These are phyloP conservation scores for Cucurbita argyrosperma DNA, from an alignment of 306 rosid species.

Conservation along the genomic window DNA sequence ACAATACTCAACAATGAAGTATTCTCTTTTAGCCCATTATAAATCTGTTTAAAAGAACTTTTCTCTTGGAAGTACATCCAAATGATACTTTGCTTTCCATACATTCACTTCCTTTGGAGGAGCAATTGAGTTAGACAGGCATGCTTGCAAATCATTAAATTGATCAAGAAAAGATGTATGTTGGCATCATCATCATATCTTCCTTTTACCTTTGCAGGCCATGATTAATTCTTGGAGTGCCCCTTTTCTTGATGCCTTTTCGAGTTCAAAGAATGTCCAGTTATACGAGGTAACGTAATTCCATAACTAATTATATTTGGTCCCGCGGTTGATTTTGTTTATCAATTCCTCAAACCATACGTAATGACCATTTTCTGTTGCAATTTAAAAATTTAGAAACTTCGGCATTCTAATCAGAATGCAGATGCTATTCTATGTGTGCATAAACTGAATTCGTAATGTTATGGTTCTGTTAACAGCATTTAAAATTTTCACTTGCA, in stretches of 20 bases:
- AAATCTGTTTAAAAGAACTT: background rate
- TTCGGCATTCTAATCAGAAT: background rate
- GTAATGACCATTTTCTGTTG: background rate
- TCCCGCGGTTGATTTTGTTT: background rate
- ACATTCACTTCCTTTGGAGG: background rate
- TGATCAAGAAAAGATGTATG: background rate
- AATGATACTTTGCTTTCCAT: background rate
- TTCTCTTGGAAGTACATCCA: background rate
- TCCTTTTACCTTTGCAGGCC: slow-evolving; percentile 31
- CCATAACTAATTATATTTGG: background rate
- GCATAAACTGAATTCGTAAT: background rate
- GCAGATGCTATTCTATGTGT: background rate
- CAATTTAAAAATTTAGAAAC: background rate
- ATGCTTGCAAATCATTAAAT: background rate
- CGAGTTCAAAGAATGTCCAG: slow-evolving; percentile 34
- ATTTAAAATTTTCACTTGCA: background rate
- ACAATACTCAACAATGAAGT: background rate
- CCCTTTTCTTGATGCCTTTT: slow-evolving; percentile 43
- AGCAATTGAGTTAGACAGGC: background rate
- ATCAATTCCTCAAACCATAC: background rate
- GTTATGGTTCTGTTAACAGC: background rate
- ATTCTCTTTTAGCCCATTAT: background rate
- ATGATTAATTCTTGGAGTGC: slow-evolving; percentile 70
- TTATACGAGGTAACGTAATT: slow-evolving; percentile 43
- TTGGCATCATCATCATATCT: background rate